phyloP scores from a whole-genome alignment of 441 rosid genomes.

The Sinapis alba region DNA sequence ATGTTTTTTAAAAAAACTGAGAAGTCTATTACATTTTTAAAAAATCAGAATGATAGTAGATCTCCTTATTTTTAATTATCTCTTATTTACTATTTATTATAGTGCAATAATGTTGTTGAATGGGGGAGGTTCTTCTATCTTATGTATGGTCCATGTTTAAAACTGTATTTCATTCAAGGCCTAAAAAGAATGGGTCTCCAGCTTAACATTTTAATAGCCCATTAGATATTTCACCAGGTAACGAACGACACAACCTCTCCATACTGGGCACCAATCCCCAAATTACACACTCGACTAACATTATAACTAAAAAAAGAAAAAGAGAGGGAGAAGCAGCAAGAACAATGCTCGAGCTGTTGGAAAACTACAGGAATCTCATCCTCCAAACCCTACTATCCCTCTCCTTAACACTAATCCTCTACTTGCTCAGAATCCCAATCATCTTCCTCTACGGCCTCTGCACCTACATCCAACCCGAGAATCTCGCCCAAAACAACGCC shows the following conservation, averaged over 20 bases:
- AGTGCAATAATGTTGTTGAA: no score
- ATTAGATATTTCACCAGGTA: neutral
- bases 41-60: no score
- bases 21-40: no score
- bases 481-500: slow-evolving; percentile 45
- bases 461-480: slow-evolving; percentile 87
- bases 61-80: no score
- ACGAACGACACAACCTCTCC: neutral
- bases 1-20: no score
- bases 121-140: no score
- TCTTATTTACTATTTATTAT: no score
- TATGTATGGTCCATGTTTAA: no score
- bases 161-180: no score
- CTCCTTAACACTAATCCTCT: slow-evolving; percentile 50
- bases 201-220: slow-evolving; percentile 6
- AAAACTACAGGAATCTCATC: slow-evolving; percentile 50
- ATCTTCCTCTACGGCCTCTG: slow-evolving; percentile 71
- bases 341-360: slow-evolving; percentile 47
- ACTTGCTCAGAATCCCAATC: slow-evolving; percentile 61
- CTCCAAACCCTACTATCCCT: slow-evolving; percentile 51
- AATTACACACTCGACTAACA: neutral
- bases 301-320: neutral
- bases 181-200: neutral
- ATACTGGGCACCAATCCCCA: neutral
- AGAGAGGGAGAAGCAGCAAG: neutral